Conservation (phyloP, 768 basidiomycete genomes). For the Wakefieldia striispora region DNA sequence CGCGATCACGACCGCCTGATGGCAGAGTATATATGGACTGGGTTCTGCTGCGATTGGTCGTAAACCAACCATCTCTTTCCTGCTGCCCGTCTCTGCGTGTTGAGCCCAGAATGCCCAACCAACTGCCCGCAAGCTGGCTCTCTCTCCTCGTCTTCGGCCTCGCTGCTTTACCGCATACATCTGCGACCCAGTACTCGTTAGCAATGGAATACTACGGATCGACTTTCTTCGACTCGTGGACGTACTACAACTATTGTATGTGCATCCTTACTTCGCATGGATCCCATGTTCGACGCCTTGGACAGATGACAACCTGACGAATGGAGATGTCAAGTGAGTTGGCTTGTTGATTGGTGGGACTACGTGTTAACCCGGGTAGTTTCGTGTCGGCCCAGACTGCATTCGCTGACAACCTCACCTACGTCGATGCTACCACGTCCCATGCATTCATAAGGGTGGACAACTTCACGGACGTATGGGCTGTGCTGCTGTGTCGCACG, state of each 20-base stretch:
- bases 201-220: slow-evolving; percentile 56
- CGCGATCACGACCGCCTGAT: not conserved
- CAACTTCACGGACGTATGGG: slow-evolving; percentile 52
- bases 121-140: slow-evolving; percentile 1
- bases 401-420: slow-evolving; percentile 51
- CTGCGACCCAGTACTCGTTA: slow-evolving; percentile 45
- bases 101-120: slow-evolving; percentile 6
- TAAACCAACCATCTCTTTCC: not conserved
- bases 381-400: slow-evolving; percentile 48
- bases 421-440: slow-evolving; percentile 58
- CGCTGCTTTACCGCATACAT: slow-evolving; percentile 6
- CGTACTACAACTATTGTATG: slow-evolving; percentile 59
- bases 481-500: no score
- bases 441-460: slow-evolving; percentile 79
- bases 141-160: slow-evolving; percentile 7
- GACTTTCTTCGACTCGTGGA: slow-evolving; percentile 68
- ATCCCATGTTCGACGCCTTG: not conserved
- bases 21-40: slow-evolving; percentile 10
- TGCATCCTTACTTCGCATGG: slow-evolving; percentile 2
- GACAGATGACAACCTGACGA: slow-evolving; percentile 67
- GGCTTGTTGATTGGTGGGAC: not conserved
- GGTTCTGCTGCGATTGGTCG: not conserved
- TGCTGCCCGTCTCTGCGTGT: not conserved
- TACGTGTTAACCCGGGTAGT: slow-evolving; percentile 28
- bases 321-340: slow-evolving; percentile 55